Conservation (phyloP, 805 yeast species). For the Hanseniaspora vineae region DNA sequence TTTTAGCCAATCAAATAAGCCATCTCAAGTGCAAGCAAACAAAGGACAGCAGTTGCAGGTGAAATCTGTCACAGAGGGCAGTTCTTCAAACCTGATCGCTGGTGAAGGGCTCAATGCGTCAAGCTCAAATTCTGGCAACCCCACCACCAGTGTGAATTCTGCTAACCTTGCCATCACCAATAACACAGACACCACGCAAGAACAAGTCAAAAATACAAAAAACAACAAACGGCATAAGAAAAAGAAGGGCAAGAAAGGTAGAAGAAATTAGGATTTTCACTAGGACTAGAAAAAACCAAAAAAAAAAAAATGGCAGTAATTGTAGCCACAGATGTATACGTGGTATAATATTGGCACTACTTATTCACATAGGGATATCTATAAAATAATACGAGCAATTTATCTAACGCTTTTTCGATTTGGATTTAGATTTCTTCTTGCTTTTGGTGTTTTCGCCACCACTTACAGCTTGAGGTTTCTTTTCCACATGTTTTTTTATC, state of each 20-base stretch:
- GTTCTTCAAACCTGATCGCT: neutral
- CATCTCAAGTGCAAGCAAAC: neutral
- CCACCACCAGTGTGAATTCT: neutral
- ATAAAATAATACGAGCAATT: too few species aligned
- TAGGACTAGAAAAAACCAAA: too few species aligned
- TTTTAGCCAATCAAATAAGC: conserved; percentile 4
- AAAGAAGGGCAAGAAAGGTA: conserved; percentile 8
- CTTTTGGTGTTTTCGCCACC: conserved; percentile 7
- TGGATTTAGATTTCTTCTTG: conserved; percentile 16
- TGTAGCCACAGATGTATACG: conserved; percentile 3
- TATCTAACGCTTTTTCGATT: conserved; percentile 16
- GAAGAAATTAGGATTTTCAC: conserved; percentile 10
- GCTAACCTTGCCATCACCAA: neutral
- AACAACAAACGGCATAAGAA: conserved; percentile 7
- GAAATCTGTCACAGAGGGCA: neutral
- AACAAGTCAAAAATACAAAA: neutral
- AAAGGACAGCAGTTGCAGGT: conserved; percentile 1
- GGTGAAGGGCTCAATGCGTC: too few species aligned
- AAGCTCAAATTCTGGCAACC: neutral
- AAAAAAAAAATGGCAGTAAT: neutral
- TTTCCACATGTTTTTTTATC: conserved; percentile 15
- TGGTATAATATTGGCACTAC: neutral
- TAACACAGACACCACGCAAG: neutral
- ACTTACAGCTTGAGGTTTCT: conserved; percentile 6
- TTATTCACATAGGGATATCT: neutral